Conservation (phyloP, 306 rosid species). For the Cucumis hystrix region DNA sequence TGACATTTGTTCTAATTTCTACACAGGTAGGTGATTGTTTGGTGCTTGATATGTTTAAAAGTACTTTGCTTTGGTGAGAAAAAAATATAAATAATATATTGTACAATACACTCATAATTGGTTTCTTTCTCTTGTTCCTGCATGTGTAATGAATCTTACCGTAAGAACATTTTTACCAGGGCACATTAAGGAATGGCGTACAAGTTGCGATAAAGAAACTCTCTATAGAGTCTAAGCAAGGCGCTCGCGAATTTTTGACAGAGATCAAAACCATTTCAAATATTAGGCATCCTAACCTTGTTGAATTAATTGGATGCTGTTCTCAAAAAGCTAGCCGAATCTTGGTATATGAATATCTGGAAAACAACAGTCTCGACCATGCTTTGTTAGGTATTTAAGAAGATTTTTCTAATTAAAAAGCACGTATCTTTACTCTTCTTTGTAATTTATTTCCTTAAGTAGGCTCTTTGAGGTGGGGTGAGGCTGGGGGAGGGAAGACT, state of each 20-base stretch:
- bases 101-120: background rate
- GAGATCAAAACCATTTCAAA: conserved; percentile 68
- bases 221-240: conserved; percentile 78
- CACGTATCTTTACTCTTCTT: background rate
- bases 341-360: conserved; percentile 73
- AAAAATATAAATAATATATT: background rate
- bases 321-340: conserved; percentile 52
- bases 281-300: conserved; percentile 78
- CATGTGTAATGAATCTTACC: background rate
- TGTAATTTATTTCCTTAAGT: background rate
- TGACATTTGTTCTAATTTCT: background rate
- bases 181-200: conserved; percentile 47
- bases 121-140: background rate
- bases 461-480: background rate
- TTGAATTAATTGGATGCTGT: conserved; percentile 82
- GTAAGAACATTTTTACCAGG: conserved; percentile 32
- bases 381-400: conserved; percentile 53
- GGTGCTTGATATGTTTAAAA: background rate
- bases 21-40: background rate
- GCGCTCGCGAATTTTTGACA: conserved; percentile 65
- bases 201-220: conserved; percentile 82
- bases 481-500: background rate
- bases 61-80: background rate
- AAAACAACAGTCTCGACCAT: conserved; percentile 64
- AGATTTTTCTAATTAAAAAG: background rate